Evolutionary conservation across 352 stramenopile genomes (phyloP).

Genomic region (Globisporangium cylindrosporum): DNA sequence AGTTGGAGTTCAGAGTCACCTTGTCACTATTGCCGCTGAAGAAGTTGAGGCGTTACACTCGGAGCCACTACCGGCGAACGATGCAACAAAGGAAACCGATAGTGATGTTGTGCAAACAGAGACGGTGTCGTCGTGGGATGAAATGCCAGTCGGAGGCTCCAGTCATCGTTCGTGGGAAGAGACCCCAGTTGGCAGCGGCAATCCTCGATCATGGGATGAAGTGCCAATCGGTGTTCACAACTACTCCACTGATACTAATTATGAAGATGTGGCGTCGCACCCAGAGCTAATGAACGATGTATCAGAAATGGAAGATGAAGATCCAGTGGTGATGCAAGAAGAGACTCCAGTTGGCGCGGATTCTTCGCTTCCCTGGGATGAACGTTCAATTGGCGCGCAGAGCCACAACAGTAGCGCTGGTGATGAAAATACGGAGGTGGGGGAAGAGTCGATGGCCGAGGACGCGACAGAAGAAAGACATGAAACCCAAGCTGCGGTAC

Average conservation of each 20-base stretch:
- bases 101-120: background rate
- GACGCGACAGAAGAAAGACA: background rate
- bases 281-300: background rate
- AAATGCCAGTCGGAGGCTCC: slow-evolving; percentile 6
- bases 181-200: background rate
- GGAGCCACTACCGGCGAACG: background rate
- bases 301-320: background rate
- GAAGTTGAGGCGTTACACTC: background rate
- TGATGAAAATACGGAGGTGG: background rate
- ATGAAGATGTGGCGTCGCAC: background rate
- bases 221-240: slow-evolving; percentile 1
- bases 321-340: background rate
- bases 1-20: background rate
- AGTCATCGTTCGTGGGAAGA: slow-evolving; percentile 2
- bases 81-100: background rate
- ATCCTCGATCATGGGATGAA: slow-evolving; percentile 7
- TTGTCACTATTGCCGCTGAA: background rate
- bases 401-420: background rate
- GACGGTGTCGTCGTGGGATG: background rate
- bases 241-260: no score
- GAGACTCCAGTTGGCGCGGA: background rate
- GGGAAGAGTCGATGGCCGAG: background rate
- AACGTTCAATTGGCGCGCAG: background rate
- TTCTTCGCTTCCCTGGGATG: background rate
- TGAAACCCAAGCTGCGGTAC: background rate